Evolutionary conservation across 768 basidiomycete genomes (phyloP), one percentile per base, ranked within the genome.

Genomic region (Russula lepida): DNA sequence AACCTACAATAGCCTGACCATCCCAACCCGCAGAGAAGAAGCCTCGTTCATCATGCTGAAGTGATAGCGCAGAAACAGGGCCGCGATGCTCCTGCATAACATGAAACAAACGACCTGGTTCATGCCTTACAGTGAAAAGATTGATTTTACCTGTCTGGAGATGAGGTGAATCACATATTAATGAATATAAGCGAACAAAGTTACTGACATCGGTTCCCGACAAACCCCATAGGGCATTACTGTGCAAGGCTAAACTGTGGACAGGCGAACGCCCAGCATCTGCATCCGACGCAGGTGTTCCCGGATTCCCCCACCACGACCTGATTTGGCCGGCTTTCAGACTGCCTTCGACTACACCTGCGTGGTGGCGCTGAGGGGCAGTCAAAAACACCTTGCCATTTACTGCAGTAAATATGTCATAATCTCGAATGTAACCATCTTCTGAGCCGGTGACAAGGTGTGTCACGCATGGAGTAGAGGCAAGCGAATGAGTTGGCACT

Each of bases 21-120:
- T 98, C 97, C 95, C 95, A 98, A 21, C 92, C 87, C 6, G 91
- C 94, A 69, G 92, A 95, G 67, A 93, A 86, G 65, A 94, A 83
- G 0, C 86, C 83, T 66, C 88, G 88, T 72, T 98, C 92, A 60
- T 89, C 85, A 64, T 88, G 82, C 62, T 85, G 79, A 66, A 99
- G 76, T 1, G 85, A 79, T 58, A 99, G 76, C n/a, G 86, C 85
- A 47, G 95, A 95, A 19, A 99, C 84, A 27, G 91, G 87, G 2
- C 86, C 84, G 54, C 80, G 79, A 69, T 95, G 93, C 1, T 86
- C 88, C 58, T 78, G 78, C 75, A 93, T 80, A 11, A 82, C 80
- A 75, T 90, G 85, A 51, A 81, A 78, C 19, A 88, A 74, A 60
- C 81, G 82, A 49, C 95, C 95, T 51, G 95, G 91, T 49, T 93